phyloP scores from a whole-genome alignment of 2,329 filamentous ascomycete species.

The Juglanconis oblonga region DNA sequence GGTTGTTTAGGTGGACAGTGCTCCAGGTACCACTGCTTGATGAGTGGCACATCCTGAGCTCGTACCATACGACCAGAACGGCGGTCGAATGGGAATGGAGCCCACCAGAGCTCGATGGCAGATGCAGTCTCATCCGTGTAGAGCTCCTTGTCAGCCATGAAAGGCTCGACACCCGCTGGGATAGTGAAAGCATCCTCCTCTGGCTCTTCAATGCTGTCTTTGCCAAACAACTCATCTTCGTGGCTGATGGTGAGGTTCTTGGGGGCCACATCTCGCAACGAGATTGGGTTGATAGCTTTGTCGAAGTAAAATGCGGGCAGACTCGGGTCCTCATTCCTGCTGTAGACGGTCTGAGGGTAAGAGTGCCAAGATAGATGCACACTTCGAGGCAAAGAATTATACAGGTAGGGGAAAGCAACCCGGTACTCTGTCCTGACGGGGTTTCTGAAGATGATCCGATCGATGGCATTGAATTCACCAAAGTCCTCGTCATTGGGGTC shows the following conservation, averaged over 20 bases:
- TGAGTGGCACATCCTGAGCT: constrained; percentile 91
- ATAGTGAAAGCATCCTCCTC: constrained; percentile 85
- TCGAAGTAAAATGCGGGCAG: constrained; percentile 97
- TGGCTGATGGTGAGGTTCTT: constrained; percentile 91
- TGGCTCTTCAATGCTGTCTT: constrained; percentile 67
- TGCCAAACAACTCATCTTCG: constrained; percentile 90
- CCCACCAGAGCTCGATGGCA: constrained; percentile 96
- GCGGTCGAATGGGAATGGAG: constrained; percentile 91
- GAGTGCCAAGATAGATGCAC: constrained; percentile 94
- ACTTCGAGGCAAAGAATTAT: constrained; percentile 93
- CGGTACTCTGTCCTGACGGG: constrained; percentile 94
- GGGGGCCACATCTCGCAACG: constrained; percentile 86
- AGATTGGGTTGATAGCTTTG: constrained; percentile 96
- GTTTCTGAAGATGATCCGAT: constrained; percentile 96
- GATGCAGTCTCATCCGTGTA: constrained; percentile 86
- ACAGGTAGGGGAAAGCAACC: constrained; percentile 90
- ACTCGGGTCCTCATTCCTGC: constrained; percentile 80
- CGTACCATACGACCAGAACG: constrained; percentile 94
- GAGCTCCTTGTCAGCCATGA: constrained; percentile 83
- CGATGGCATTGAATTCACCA: constrained; percentile 98
- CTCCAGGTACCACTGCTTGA: constrained; percentile 98
- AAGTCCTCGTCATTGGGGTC: constrained; percentile 99
- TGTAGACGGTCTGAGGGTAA: constrained; percentile 88
- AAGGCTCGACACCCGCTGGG: constrained; percentile 77
- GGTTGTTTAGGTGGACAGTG: constrained; percentile 85